Evolutionary conservation across 768 basidiomycete genomes (phyloP), one percentile per base, ranked within the genome.

Genomic region (Lenzites betulinus): DNA sequence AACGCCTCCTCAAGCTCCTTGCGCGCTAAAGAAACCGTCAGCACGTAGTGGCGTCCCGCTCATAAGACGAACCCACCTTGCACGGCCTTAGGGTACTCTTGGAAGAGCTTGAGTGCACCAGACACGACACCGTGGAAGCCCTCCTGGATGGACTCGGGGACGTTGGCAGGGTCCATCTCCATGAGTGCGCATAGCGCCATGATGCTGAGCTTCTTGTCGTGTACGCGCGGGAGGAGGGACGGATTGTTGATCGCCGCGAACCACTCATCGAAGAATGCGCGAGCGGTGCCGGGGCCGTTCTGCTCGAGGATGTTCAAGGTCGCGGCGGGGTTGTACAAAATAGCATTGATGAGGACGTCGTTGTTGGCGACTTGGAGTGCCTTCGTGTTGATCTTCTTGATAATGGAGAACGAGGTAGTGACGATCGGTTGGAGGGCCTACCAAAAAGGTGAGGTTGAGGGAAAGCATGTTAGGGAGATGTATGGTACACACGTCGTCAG

Each of bases 181-280:
- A 96, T 77, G 59, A 95, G 74, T 46, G 86, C 85, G 63, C 87
- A 90, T 58, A 95, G 72, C 11, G 93, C 85, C 58, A 91, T 71
- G 57, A 95, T 84, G 65, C 83, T 85, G 58, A 95, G 76, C 74
- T 89, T 93, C 82, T 94, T 93, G 75, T 95, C 93, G 70, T 96
- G 93, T 44, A 96, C 92, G 20, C 93, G 84, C 13, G 92, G 90
- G 36, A 94, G 80, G 49, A 79, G 81, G 25, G 72, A 77, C 33
- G 80, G 77, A 38, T 64, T 69, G 58, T 85, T 86, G 73, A 93
- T 89, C 12, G 85, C 84, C 12, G 74, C 81, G 70, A 95, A 94
- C 93, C 93, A 95, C 64, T 78, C 81, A 69, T 92, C 85, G 70
- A 95, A 93, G 79, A 95, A 93, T n/a, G 73, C 69, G 38, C 88